These are phyloP conservation scores for Neohortaea acidophila DNA, from an alignment of 495 filamentous ascomycete genomes.

Conservation along the genomic window DNA sequence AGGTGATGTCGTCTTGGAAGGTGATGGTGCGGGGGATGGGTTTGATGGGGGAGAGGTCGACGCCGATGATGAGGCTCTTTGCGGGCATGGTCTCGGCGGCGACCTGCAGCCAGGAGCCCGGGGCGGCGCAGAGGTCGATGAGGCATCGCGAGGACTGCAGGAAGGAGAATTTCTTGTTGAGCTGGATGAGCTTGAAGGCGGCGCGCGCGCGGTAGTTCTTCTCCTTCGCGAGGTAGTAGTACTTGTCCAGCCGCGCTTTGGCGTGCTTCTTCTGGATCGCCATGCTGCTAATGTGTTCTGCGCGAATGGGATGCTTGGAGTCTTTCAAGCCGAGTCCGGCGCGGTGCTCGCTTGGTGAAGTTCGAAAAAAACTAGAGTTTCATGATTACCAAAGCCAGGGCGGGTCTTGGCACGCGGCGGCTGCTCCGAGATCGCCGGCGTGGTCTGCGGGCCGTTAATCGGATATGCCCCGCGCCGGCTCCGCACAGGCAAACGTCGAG, in stretches of 20 bases:
- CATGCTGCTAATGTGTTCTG: too few relatives aligned
- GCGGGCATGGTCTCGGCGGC: slow-evolving; percentile 87
- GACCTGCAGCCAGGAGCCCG: slow-evolving; percentile 98
- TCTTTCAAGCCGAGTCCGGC: too few relatives aligned
- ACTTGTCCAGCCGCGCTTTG: slow-evolving; percentile 98
- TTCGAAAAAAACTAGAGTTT: too few relatives aligned
- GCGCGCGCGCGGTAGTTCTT: slow-evolving; percentile 94
- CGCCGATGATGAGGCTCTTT: slow-evolving; percentile 80
- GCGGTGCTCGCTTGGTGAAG: too few relatives aligned
- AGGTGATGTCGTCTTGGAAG: slow-evolving; percentile 97
- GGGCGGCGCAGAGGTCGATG: slow-evolving; percentile 92
- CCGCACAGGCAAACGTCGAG: too few relatives aligned
- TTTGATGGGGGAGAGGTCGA: slow-evolving; percentile 93
- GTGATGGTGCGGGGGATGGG: slow-evolving; percentile 82
- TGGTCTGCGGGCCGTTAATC: too few relatives aligned
- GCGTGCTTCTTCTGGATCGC: slow-evolving; percentile 98
- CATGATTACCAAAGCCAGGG: too few relatives aligned
- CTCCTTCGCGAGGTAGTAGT: slow-evolving; percentile 83
- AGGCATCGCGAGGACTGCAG: slow-evolving; percentile 90
- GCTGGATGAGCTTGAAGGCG: slow-evolving; percentile 95
- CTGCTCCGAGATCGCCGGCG: too few relatives aligned
- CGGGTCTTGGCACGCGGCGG: too few relatives aligned
- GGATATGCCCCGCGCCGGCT: too few relatives aligned
- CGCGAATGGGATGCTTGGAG: too few relatives aligned
- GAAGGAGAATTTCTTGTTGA: slow-evolving; percentile 98